phyloP scores from a whole-genome alignment of 768 basidiomycete genomes.

The Naganishia kalamii region DNA sequence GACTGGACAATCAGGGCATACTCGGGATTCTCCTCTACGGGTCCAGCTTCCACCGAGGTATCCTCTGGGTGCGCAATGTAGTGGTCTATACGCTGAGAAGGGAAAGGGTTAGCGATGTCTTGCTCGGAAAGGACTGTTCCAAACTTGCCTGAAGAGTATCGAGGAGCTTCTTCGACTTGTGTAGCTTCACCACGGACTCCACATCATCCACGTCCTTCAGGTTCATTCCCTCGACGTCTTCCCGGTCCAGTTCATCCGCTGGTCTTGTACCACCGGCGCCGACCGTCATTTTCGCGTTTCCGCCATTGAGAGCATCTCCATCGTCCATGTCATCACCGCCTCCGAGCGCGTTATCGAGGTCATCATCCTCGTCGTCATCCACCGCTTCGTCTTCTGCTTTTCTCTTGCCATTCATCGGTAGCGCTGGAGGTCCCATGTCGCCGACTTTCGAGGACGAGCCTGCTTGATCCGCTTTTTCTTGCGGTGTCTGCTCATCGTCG shows the following conservation, averaged over 20 bases:
- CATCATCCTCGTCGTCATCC: conserved; percentile 53
- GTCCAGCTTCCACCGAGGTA: conserved; percentile 70
- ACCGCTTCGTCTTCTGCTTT: conserved; percentile 46
- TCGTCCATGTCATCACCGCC: conserved; percentile 47
- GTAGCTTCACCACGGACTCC: conserved; percentile 75
- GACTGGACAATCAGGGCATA: conserved; percentile 94
- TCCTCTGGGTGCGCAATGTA: conserved; percentile 64
- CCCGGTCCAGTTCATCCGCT: conserved; percentile 89
- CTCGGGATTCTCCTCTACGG: conserved; percentile 73
- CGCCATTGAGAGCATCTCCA: conserved; percentile 50
- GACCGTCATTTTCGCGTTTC: conserved; percentile 52
- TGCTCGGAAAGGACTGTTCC: not conserved
- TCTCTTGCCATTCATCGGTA: conserved; percentile 29
- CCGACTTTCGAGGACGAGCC: conserved; percentile 12
- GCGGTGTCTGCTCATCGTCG: conserved; percentile 50
- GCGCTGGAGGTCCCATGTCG: conserved; percentile 40
- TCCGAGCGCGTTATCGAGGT: conserved; percentile 52
- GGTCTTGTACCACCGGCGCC: conserved; percentile 72
- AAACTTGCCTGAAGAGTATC: conserved; percentile 70
- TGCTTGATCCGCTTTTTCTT: conserved; percentile 15
- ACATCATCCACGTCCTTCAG: conserved; percentile 78
- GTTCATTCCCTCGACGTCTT: conserved; percentile 93
- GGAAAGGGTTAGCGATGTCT: not conserved
- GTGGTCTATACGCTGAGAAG: not conserved
- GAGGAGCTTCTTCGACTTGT: conserved; percentile 76